Evolutionary conservation across 495 filamentous ascomycete genomes (phyloP), one percentile per base, ranked within the genome.

Genomic region (Penicillium steckii): DNA sequence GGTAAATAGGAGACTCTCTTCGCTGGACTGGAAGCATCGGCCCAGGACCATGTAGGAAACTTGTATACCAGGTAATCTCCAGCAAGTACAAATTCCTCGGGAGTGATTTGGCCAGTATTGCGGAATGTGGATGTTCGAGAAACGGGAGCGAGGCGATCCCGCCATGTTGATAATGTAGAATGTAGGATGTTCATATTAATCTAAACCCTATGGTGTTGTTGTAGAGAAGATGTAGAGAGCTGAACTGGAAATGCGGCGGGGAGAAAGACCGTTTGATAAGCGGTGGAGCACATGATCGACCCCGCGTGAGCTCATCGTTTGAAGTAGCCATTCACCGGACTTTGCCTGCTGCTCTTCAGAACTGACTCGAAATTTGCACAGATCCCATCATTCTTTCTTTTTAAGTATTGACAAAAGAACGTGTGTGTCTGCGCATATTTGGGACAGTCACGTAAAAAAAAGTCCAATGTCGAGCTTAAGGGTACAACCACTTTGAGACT

Each of bases 51-150:
- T 40, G 93, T 94, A 5, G 94, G 94, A 71, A 99, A 99, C 76
- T 96, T 97, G 84, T 93, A 96, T 64, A 96, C 91, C 32, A 99
- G 87, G 71, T 97, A 99, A 74, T 99, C 94, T 58, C 95, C 94
- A 3, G 94, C 95, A 3, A 87, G 85, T 13, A 96, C 78, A 68
- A 99, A 99, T 79, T 99, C 94, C 66, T 97, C 95, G 35, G 93
- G 93, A 0, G 95, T 97, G 72, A 99, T 90, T 71, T 97, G 87
- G 58, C 94, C 94, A 2, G 91, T 95, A 53, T 78, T 77, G 55
- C 91, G 90, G 77, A 99, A 99, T 51, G 89, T 97, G 5, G 92
- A 96, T 43, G 84, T 94, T 68, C 94, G 85, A 10, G 84, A 86
- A 60, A 95, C 83, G 22, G 89, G 91, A 2, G 93, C 89, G 65